Base-by-base conservation (phyloP, 2,329 filamentous ascomycete genomes). In the Diaporthe caulivora region DNA sequence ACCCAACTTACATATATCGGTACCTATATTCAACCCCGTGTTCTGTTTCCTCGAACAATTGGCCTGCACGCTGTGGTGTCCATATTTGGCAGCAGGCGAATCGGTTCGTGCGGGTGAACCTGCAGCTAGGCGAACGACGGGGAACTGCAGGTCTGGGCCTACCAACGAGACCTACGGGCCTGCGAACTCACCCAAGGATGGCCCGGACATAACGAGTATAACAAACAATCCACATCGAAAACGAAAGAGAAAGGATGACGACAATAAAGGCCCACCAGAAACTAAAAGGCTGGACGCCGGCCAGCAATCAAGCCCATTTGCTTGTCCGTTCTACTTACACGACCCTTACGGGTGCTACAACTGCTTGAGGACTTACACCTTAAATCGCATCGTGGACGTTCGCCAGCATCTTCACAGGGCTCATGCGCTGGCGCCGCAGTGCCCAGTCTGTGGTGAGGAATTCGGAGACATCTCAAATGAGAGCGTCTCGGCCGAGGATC, bases 381-480 rank as follows among this genome's bases (percentile, higher is more conserved):
- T 68, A n/a, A 55, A 9, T 5, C 47, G 64, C 13, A 53, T 54
- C 15, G 64, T 42, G 1, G 64, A 68, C 24, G 64, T 68, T 24
- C 64, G 64, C 17, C n/a, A 15, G 4, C 64, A 68, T 15, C 24
- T 68, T 0, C 0, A 3, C 1, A 26, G 64, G 8, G 37, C 24
- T 11, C 64, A 68, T 42, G 7, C 17, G 2, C 24, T 42, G 10
- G 3, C 21, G 6, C 29, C 34, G 13, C 31, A 68, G 15, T 68
- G 64, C 47, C 64, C 64, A 9, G 8, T 0, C 1, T 68, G 64
- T 40, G 49, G 49, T 0, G 0, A 29, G 29, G 47, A 21, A 15
- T 68, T 68, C 17, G 8, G 13, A 29, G 64, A 9, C 2, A 18
- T 24, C 34, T 9, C 31, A 21, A 21, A 11, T 18, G 5, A 26